These are phyloP conservation scores for Fagus crenata DNA, from an alignment of 306 rosid species.

Conservation along the genomic window DNA sequence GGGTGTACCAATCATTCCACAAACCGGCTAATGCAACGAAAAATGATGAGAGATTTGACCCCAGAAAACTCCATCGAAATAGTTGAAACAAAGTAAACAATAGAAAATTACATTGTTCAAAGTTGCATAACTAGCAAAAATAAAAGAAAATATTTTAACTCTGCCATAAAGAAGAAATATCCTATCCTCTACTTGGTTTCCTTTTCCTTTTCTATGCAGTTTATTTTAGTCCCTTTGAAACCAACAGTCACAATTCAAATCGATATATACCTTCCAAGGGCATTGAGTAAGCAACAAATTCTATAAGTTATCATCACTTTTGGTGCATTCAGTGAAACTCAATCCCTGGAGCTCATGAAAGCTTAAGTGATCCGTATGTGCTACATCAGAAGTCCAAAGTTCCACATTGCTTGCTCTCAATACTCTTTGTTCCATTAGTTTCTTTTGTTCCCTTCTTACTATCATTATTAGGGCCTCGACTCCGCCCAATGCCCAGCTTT, in stretches of 20 bases:
- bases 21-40: too few species aligned
- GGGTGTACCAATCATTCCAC: too few species aligned
- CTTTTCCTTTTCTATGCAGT: background rate
- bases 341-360: background rate
- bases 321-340: background rate
- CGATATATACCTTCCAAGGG: background rate
- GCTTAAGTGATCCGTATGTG: background rate
- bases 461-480: slow-evolving; percentile 42
- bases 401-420: slow-evolving; percentile 82
- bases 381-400: slow-evolving; percentile 67
- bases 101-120: too few species aligned
- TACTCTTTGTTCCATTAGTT: slow-evolving; percentile 45
- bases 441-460: slow-evolving; percentile 40
- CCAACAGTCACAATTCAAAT: background rate
- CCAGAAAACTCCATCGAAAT: too few species aligned
- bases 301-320: background rate
- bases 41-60: too few species aligned
- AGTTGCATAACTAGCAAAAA: too few species aligned
- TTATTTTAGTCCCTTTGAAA: background rate
- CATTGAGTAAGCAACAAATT: background rate
- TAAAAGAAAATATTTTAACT: background rate
- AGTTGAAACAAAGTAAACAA: too few species aligned
- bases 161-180: background rate
- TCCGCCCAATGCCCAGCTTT: slow-evolving; percentile 84
- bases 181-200: background rate